phyloP scores from a whole-genome alignment of 352 stramenopile genomes.

The Globisporangium echinulatum region DNA sequence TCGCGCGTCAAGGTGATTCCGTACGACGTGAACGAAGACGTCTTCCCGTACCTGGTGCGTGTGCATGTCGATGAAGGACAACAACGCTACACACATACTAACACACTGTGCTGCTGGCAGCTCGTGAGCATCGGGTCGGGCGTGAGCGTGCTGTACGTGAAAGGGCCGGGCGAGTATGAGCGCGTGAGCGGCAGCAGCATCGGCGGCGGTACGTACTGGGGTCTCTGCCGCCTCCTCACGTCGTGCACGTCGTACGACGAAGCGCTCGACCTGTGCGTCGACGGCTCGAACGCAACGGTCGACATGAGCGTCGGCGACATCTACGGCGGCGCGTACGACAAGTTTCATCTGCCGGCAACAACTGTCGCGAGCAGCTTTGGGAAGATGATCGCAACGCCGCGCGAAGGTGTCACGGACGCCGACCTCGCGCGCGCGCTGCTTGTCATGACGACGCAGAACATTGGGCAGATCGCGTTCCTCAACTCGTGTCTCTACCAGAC shows the following conservation, averaged over 20 bases:
- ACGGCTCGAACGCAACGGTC: conserved; percentile 81
- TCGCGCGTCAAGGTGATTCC: conserved; percentile 75
- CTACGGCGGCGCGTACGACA: conserved; percentile 95
- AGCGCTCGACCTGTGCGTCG: conserved; percentile 70
- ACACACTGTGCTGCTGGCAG: conserved; percentile 13
- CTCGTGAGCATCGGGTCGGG: conserved; percentile 98
- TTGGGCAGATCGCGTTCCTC: conserved; percentile 96
- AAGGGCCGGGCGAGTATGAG: conserved; percentile 91
- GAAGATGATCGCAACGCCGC: conserved; percentile 72
- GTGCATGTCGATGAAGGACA: background rate
- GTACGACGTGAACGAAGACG: conserved; percentile 68
- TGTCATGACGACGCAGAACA: conserved; percentile 99
- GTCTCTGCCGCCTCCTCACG: conserved; percentile 94
- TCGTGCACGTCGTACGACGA: conserved; percentile 82
- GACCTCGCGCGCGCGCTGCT: conserved; percentile 95
- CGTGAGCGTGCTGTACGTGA: conserved; percentile 95
- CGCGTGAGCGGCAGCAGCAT: conserved; percentile 98
- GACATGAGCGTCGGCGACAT: conserved; percentile 99
- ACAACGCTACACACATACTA: background rate
- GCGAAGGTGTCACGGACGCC: conserved; percentile 85
- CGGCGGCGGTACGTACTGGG: conserved; percentile 98
- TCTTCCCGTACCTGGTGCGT: conserved; percentile 82
- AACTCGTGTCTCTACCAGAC: conserved; percentile 97
- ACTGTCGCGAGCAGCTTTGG: conserved; percentile 97
- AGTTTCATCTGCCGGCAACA: conserved; percentile 87